A percentile compares a stretch with the other conserved stretches of the same genome.
These are phyloP conservation scores for Athelia psychrophila DNA, from an alignment of 1,284 basidiomycete species.

Conservation along the genomic window DNA sequence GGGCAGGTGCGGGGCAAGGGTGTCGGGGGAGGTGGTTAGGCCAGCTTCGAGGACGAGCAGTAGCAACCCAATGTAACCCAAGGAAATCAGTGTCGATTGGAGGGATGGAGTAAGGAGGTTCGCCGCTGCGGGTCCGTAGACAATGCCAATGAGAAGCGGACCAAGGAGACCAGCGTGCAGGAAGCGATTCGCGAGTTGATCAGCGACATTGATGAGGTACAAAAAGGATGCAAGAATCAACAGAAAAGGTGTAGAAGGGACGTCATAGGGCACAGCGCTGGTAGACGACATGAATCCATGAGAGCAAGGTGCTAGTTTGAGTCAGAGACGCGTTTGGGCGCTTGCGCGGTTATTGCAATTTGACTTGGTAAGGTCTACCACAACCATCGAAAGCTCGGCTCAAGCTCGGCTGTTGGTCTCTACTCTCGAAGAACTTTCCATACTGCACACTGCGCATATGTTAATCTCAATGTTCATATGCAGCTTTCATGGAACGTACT, in stretches of 20 bases:
- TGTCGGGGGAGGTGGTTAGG: conserved; percentile 26
- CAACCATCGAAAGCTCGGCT: no score
- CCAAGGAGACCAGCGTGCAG: conserved; percentile 32
- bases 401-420: no score
- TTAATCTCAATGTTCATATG: no score
- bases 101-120: conserved; percentile 27
- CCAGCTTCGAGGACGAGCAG: conserved; percentile 37
- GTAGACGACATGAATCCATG: not conserved
- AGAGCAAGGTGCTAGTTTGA: no score
- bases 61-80: conserved; percentile 34
- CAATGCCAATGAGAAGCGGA: conserved; percentile 29
- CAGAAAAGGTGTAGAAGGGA: conserved; percentile 21
- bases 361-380: no score
- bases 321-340: no score
- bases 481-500: no score
- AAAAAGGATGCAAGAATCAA: conserved; percentile 27
- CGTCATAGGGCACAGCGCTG: conserved; percentile 11
- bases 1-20: conserved; percentile 29
- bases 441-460: no score
- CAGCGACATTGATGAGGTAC: conserved; percentile 26
- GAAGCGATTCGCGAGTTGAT: conserved; percentile 18
- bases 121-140: conserved; percentile 28
- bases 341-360: no score
- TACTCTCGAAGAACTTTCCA: no score
- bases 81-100: conserved; percentile 24